These are phyloP conservation scores for Linum trigynum DNA, from an alignment of 345 rosid species.

Conservation along the genomic window DNA sequence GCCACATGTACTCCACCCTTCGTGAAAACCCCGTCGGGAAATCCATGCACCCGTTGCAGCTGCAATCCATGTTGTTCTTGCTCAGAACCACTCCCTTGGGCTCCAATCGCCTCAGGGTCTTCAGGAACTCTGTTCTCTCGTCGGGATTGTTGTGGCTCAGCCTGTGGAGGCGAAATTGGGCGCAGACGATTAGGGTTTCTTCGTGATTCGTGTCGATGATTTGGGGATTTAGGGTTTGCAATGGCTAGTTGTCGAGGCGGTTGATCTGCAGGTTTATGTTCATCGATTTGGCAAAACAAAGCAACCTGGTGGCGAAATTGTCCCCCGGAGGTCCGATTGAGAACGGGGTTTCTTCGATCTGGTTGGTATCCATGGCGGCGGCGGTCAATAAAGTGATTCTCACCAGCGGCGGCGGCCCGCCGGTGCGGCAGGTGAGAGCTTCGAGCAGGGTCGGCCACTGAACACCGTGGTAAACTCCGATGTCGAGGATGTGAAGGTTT, in stretches of 20 bases:
- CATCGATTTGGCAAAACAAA: constrained; percentile 56
- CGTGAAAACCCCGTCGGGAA: constrained; percentile 50
- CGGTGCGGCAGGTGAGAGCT: constrained; percentile 47
- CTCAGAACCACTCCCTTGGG: constrained; percentile 65
- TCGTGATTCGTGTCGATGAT: constrained; percentile 32
- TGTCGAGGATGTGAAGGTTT: constrained; percentile 67
- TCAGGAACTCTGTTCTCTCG: constrained; percentile 46
- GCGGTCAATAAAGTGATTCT: constrained; percentile 50
- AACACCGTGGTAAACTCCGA: constrained; percentile 87
- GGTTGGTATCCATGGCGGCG: constrained; percentile 17
- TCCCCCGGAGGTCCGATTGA: constrained; percentile 60
- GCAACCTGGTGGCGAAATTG: constrained; percentile 43
- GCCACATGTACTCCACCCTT: constrained; percentile 67
- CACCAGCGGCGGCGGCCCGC: constrained; percentile 67
- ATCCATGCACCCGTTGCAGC: constrained; percentile 47
- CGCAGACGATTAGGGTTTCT: constrained; percentile 54
- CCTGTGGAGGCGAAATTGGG: constrained; percentile 69
- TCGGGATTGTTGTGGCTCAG: constrained; percentile 44
- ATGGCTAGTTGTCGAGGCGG: constrained; percentile 35
- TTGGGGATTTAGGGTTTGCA: constrained; percentile 31
- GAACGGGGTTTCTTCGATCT: constrained; percentile 42
- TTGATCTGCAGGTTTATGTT: constrained; percentile 57
- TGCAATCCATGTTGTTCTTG: constrained; percentile 54
- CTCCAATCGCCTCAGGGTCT: constrained; percentile 24
- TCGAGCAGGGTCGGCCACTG: constrained; percentile 95